Evolutionary conservation across 2,329 filamentous ascomycete species (phyloP), one percentile per base, ranked within the genome.

Genomic region (Fusarium tuaranense): DNA sequence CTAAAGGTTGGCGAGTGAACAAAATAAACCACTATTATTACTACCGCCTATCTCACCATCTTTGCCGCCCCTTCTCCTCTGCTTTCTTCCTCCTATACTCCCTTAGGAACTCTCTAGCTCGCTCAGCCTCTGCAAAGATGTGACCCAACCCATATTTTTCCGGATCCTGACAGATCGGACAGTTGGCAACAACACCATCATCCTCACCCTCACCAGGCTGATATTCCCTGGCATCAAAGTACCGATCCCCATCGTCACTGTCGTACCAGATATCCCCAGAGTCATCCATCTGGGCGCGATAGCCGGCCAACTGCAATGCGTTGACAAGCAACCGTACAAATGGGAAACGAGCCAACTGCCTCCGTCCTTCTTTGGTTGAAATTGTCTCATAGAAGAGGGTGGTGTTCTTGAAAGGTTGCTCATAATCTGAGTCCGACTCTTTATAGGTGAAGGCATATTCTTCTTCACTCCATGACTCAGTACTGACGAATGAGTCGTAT

Each of bases 231-330:
- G 44, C 44, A 16, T 48, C 44, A 27, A 48, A 27, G 14, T 48
- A 48, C 0, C 3, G 14, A 5, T 27, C 44, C 2, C 44, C 44
- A 2, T 48, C 44, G 0, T 18, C 22, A 3, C 10, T 8, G 2
- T 48, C 44, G 2, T 6, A 48, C 13, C 14, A 48, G 22, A 48
- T 2, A 3, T 48, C 22, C 0, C 7, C 44, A 0, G 18, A 14
- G 8, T 10, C 14, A 6, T 27, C 22, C 20, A 48, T 10, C 0
- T 16, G 14, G 10, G 22, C 14, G 14, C 22, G 44, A 22, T 48
- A 48, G 14, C 44, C 44, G 9, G 44, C 22, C 44, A 48, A 27
- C 14, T 48, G 44, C 22, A 48, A 18, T 2, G 44, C 22, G 22
- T 27, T 27, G 14, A 27, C 44, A 48, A 48, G 44, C 22, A 48